These are phyloP conservation scores for Prasinococcaceae sp. DNA, from an alignment of 139 green algal species.

Conservation along the genomic window DNA sequence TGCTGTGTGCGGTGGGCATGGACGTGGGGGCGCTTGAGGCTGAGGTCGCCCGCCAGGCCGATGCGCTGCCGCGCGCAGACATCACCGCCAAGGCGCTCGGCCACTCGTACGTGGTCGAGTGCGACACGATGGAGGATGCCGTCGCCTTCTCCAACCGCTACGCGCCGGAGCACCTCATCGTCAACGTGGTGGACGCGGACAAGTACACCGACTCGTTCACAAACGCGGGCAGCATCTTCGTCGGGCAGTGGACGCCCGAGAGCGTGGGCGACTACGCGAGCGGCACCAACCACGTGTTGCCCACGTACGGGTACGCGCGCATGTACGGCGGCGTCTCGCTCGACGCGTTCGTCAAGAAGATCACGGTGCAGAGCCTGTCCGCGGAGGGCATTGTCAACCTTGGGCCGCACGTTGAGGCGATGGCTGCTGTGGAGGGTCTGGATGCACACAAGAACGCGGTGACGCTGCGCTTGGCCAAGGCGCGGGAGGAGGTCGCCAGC, in stretches of 20 bases:
- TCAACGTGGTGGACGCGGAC: slow-evolving; percentile 82
- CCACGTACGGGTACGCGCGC: slow-evolving; percentile 90
- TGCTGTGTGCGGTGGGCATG: slow-evolving; percentile 75
- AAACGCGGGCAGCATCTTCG: slow-evolving; percentile 64
- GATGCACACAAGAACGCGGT: slow-evolving; percentile 84
- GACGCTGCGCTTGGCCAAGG: slow-evolving; percentile 71
- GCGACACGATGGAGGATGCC: slow-evolving; percentile 40
- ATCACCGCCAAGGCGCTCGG: slow-evolving; percentile 66
- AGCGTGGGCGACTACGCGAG: slow-evolving; percentile 93
- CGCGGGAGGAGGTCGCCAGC: too few relatives aligned
- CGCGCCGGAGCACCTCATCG: slow-evolving; percentile 93
- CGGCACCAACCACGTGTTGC: slow-evolving; percentile 95
- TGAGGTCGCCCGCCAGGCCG: slow-evolving; percentile 67
- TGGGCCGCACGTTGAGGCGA: slow-evolving; percentile 78
- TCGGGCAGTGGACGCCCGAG: slow-evolving; percentile 87
- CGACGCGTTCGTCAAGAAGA: slow-evolving; percentile 92
- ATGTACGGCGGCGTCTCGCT: slow-evolving; percentile 95
- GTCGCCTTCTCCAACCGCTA: slow-evolving; percentile 80
- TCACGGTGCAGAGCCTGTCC: slow-evolving; percentile 83
- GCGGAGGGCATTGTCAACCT: slow-evolving; percentile 57
- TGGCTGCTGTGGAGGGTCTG: slow-evolving; percentile 89
- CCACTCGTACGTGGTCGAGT: slow-evolving; percentile 68
- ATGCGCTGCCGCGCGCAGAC: slow-evolving; percentile 65
- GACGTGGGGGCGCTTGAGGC: slow-evolving; percentile 58
- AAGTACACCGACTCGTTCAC: not conserved